Evolutionary conservation across 1,284 basidiomycete species (phyloP), one percentile per base, ranked within the genome.

Genomic region (Coniferiporia weirii): DNA sequence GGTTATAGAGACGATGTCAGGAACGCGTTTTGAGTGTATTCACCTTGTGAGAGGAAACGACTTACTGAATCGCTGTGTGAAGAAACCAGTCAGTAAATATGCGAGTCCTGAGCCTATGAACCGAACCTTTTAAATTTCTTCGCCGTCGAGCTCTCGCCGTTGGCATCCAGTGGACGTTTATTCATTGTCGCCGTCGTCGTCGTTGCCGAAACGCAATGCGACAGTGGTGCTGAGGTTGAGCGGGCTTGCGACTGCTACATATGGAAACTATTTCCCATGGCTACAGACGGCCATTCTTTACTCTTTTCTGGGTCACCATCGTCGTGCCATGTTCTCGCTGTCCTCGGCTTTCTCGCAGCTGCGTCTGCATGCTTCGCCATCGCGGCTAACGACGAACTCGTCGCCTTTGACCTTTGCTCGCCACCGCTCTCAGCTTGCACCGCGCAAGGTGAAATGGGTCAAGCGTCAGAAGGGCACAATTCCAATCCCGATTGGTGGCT

Each of bases 401-500:
- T 43, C 59, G 27, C 27, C 27, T 34, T 53, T 57, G 10, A 56
- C 62, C 46, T 56, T 57, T 34, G 66, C 70, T 44, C 70, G 76
- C 10, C 68, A 69, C 52, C 75, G 79, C 13, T 73, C 76, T 38
- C 83, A 91, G 66, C 83, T 98, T 10, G 93, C 93, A 0, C 95
- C 95, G 3, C 82, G 85, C 52, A 79, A 86, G 58, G 85, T 92
- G 57, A 89, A 92, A 70, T 89, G 90, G 71, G 77, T 89, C 66
- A 94, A 92, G 72, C 80, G 91, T 36, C 92, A 95, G 73, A 97
- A 97, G 72, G 93, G 93, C 59, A 81, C 87, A 52, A 81, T 95
- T 40, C 88, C 88, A 7, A 84, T 95, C 52, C 88, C 89, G 5
- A 84, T 72, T 53, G 97, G 96, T 60, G 96, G 97, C 15, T 96